Evolutionary conservation across 495 filamentous ascomycete genomes (phyloP).

Genomic region (Tuber brumale): DNA sequence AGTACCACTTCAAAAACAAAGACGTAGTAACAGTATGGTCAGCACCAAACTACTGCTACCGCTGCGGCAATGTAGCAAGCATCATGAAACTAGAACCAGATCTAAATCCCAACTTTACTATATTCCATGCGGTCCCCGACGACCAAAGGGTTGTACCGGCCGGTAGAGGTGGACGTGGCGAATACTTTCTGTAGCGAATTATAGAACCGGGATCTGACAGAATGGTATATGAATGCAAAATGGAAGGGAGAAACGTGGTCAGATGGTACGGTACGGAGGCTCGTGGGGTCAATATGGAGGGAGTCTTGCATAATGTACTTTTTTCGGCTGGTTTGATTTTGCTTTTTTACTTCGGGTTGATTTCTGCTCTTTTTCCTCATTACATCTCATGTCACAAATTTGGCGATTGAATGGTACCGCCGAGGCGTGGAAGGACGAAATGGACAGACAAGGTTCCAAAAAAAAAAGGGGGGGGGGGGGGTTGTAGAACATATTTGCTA

Average conservation of each 20-base stretch:
- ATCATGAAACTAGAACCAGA: conserved; percentile 91
- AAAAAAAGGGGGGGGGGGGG: not conserved
- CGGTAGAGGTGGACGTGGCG: conserved; percentile 70
- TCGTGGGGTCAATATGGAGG: not conserved
- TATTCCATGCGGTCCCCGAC: conserved; percentile 91
- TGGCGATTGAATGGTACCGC: not conserved
- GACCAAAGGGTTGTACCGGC: conserved; percentile 80
- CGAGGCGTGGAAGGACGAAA: not conserved
- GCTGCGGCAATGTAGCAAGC: conserved; percentile 92
- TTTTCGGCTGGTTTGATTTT: not conserved
- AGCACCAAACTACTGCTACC: conserved; percentile 97
- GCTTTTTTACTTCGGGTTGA: not conserved
- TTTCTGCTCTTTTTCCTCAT: not conserved
- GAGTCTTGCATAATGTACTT: conserved; percentile 1
- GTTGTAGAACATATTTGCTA: not conserved
- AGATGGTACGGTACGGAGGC: not conserved
- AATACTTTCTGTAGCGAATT: conserved; percentile 82
- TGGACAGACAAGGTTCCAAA: not conserved
- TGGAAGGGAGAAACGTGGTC: not conserved
- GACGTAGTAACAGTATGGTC: conserved; percentile 99
- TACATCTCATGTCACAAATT: not conserved
- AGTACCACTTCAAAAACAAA: conserved; percentile 91
- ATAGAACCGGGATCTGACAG: not conserved
- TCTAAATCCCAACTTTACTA: conserved; percentile 79
- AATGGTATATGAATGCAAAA: not conserved